phyloP scores from a whole-genome alignment of 2,329 filamentous ascomycete species.

The Sporothrix sp. region DNA sequence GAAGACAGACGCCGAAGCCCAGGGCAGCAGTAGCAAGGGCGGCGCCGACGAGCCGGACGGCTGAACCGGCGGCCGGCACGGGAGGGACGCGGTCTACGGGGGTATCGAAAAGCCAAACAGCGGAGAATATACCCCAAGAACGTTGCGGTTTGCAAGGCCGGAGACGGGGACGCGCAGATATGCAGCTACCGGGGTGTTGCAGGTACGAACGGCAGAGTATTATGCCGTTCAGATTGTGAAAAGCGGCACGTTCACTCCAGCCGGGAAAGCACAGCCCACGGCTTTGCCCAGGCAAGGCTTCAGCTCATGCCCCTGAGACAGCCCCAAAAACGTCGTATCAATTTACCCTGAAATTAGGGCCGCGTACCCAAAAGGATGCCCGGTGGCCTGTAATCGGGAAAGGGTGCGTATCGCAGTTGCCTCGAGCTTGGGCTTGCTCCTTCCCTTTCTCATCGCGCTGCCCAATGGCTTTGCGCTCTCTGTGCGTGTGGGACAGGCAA shows the following conservation, averaged over 20 bases:
- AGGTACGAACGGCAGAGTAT: too few species aligned
- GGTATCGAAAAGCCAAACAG: background rate
- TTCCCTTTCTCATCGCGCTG: background rate
- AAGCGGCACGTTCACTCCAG: too few species aligned
- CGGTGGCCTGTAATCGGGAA: background rate
- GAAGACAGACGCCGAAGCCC: slow-evolving; percentile 49
- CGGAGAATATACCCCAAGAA: background rate
- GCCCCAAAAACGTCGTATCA: too few species aligned
- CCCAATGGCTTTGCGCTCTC: background rate
- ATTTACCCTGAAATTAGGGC: too few species aligned
- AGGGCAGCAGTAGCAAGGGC: slow-evolving; percentile 31
- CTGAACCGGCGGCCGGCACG: slow-evolving; percentile 12
- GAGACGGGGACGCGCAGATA: too few species aligned
- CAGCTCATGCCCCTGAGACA: too few species aligned
- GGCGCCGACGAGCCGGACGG: slow-evolving; percentile 25
- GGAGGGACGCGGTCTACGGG: background rate
- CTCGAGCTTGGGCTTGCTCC: background rate
- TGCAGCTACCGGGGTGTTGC: too few species aligned
- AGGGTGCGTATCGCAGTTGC: background rate
- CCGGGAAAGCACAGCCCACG: too few species aligned
- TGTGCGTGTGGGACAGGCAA: background rate
- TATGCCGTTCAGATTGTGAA: too few species aligned
- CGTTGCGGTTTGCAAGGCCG: background rate
- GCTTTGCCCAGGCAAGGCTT: too few species aligned
- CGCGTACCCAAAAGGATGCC: background rate